A percentile compares a stretch with the other conserved stretches of the same genome.
These are phyloP conservation scores for Fusarium sterilihyphosum DNA, from an alignment of 2,329 filamentous ascomycete species.

Conservation along the genomic window DNA sequence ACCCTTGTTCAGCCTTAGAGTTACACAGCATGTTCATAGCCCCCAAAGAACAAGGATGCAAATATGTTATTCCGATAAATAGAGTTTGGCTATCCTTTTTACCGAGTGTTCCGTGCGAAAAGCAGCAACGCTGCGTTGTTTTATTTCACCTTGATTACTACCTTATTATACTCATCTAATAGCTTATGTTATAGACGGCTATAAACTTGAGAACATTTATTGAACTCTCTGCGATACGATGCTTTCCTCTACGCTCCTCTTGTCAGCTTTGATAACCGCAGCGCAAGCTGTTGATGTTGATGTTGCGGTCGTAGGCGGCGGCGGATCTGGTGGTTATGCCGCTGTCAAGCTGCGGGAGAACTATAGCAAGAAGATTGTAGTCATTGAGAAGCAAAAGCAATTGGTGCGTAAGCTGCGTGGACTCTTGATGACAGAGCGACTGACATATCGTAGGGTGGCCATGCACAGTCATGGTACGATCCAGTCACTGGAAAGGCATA, in stretches of 20 bases:
- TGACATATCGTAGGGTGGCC: neutral
- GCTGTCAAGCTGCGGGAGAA: neutral
- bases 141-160: neutral
- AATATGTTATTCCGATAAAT: neutral
- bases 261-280: fast-evolving
- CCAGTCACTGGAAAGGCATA: neutral
- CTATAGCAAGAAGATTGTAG: neutral
- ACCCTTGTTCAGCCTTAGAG: fast-evolving
- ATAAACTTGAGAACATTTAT: no score
- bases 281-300: neutral
- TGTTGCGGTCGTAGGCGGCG: neutral
- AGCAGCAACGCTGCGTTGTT: fast-evolving
- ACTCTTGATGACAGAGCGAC: fast-evolving
- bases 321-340: neutral
- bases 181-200: neutral
- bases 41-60: neutral
- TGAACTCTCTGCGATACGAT: neutral
- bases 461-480: neutral
- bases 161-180: neutral
- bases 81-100: neutral
- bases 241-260: fast-evolving
- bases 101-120: neutral
- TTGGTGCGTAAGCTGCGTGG: neutral
- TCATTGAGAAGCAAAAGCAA: neutral
- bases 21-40: fast-evolving